These are phyloP conservation scores for Colletotrichum graminicola DNA, from an alignment of 2,329 filamentous ascomycete species.

Conservation along the genomic window DNA sequence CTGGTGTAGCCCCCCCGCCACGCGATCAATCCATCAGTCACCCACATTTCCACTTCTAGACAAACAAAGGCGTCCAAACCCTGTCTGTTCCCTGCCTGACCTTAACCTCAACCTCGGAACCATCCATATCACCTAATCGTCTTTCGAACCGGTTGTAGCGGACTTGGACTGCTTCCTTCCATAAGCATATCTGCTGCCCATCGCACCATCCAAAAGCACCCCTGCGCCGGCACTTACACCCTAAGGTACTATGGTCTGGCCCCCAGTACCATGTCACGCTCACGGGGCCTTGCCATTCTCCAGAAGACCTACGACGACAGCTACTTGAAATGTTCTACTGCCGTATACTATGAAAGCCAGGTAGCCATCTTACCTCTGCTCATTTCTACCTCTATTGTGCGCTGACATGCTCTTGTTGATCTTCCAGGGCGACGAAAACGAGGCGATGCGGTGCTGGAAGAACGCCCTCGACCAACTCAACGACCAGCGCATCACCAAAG, in stretches of 20 bases:
- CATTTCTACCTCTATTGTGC: slow-evolving; percentile 30
- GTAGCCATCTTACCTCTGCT: slow-evolving; percentile 59
- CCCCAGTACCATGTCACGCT: slow-evolving; percentile 62
- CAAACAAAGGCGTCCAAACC: slow-evolving; percentile 19
- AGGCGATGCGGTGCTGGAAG: slow-evolving; percentile 92
- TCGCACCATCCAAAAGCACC: neutral
- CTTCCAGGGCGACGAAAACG: slow-evolving; percentile 84
- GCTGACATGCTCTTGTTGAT: slow-evolving; percentile 18
- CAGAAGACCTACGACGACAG: slow-evolving; percentile 99
- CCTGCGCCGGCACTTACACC: slow-evolving; percentile 2
- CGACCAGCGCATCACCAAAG: slow-evolving; percentile 83
- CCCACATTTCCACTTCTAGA: slow-evolving; percentile 9
- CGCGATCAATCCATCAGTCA: slow-evolving; percentile 3
- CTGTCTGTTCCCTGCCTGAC: slow-evolving; percentile 7
- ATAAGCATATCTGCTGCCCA: neutral
- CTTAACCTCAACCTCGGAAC: slow-evolving; percentile 11
- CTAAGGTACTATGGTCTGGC: slow-evolving; percentile 35
- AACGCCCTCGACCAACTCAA: slow-evolving; percentile 89
- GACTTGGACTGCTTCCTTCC: neutral
- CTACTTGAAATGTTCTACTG: slow-evolving; percentile 93
- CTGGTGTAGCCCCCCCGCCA: neutral
- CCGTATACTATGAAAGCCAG: slow-evolving; percentile 95
- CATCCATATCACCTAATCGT: neutral
- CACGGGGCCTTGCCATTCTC: slow-evolving; percentile 74
- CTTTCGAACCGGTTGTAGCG: neutral